Evolutionary conservation across 768 basidiomycete genomes (phyloP).

Genomic region (Collybiopsis luxurians): DNA sequence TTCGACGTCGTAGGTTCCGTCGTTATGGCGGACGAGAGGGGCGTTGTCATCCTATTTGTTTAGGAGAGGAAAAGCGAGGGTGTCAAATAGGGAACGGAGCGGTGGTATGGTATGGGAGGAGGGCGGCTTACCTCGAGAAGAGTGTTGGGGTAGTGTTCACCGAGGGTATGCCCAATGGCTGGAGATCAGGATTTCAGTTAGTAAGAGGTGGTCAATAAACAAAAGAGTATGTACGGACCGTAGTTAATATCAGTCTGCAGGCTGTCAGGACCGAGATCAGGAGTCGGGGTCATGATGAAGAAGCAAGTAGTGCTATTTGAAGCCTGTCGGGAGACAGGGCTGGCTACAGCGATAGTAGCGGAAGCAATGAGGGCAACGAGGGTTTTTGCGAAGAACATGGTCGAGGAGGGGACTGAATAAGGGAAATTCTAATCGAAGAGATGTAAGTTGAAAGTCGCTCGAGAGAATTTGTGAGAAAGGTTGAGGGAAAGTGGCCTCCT

Average conservation of each 20-base stretch:
- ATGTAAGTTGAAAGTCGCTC: no score
- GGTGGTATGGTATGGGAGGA: no score
- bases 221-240: neutral
- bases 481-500: no score
- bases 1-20: conserved; percentile 6
- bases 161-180: conserved; percentile 10
- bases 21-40: conserved; percentile 8
- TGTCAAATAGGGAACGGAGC: no score
- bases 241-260: conserved; percentile 10
- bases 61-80: neutral
- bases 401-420: no score
- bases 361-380: neutral
- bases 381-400: conserved; percentile 7
- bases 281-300: conserved; percentile 11
- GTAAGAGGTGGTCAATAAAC: neutral
- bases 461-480: no score
- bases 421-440: no score
- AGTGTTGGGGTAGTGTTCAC: neutral
- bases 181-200: neutral
- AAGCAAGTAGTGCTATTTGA: conserved; percentile 6
- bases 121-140: neutral
- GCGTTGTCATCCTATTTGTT: neutral
- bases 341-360: neutral
- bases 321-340: conserved; percentile 1
- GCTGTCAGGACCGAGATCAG: neutral